Evolutionary conservation across 495 filamentous ascomycete species (phyloP).

Genomic region (Lepraria neglecta): DNA sequence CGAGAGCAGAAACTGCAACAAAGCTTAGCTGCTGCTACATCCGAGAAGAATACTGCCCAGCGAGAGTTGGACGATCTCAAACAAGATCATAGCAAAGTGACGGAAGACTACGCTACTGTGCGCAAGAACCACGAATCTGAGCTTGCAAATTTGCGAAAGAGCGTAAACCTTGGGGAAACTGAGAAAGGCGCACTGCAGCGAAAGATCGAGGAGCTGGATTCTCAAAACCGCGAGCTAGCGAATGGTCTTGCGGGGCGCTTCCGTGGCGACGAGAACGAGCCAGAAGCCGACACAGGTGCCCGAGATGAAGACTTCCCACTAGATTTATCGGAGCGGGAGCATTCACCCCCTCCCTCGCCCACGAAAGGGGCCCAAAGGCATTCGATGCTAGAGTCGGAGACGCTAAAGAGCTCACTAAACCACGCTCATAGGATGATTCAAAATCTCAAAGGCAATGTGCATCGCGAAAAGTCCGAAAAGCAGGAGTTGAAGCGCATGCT

Average conservation of each 20-base stretch:
- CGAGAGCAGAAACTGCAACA: constrained; percentile 75
- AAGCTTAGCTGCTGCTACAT: constrained; percentile 55
- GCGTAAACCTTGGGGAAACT: constrained; percentile 62
- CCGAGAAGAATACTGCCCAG: constrained; percentile 70
- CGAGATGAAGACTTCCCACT: constrained; percentile 59
- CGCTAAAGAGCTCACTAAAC: constrained; percentile 82
- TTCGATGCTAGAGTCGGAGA: constrained; percentile 85
- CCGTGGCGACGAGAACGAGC: constrained; percentile 57
- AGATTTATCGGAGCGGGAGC: constrained; percentile 72
- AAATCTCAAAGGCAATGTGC: constrained; percentile 85
- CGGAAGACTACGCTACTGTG: constrained; percentile 66
- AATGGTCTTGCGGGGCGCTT: constrained; percentile 65
- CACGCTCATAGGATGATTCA: constrained; percentile 96
- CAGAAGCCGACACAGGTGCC: constrained; percentile 48
- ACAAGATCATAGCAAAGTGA: constrained; percentile 64
- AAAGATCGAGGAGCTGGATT: constrained; percentile 76
- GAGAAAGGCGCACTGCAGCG: constrained; percentile 69
- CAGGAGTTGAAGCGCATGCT: constrained; percentile 91
- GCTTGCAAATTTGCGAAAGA: constrained; percentile 68
- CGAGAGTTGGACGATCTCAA: constrained; percentile 85
- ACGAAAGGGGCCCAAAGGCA: constrained; percentile 87
- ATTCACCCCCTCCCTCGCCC: constrained; percentile 84
- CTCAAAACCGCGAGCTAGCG: constrained; percentile 84
- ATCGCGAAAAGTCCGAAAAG: constrained; percentile 97
- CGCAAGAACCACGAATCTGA: constrained; percentile 87